These are phyloP conservation scores for Exophiala dermatitidis DNA, from an alignment of 2,329 filamentous ascomycete genomes.

Conservation along the genomic window DNA sequence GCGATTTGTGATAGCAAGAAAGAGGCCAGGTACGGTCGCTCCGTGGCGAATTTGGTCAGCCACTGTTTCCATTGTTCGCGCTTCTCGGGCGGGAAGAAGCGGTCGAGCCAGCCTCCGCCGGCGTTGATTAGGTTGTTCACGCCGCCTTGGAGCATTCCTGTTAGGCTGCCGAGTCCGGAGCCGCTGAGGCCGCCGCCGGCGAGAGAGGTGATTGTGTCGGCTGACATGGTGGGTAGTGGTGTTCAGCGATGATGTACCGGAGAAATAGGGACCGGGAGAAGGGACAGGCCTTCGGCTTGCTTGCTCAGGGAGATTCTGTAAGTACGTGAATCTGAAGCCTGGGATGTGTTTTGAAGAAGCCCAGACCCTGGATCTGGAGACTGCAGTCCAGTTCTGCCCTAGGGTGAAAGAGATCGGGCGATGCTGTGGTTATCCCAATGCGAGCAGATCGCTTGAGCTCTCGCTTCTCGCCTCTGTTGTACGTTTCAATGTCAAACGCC, in stretches of 20 bases:
- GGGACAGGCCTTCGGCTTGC: too few species aligned
- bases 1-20: conserved; percentile 60
- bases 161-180: conserved; percentile 8
- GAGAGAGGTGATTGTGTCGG: neutral
- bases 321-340: too few species aligned
- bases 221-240: conserved; percentile 1
- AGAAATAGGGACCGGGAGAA: too few species aligned
- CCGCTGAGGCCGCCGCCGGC: neutral
- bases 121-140: conserved; percentile 20
- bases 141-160: conserved; percentile 19
- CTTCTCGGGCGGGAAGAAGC: conserved; percentile 53
- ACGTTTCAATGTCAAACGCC: neutral
- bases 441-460: neutral
- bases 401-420: too few species aligned
- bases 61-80: conserved; percentile 52
- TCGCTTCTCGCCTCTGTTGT: neutral
- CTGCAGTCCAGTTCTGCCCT: too few species aligned
- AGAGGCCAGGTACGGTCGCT: conserved; percentile 62
- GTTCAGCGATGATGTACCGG: neutral
- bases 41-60: conserved; percentile 50
- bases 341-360: too few species aligned
- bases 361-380: too few species aligned
- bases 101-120: conserved; percentile 36
- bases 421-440: neutral
- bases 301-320: too few species aligned